These are phyloP conservation scores for Euphrasia confusa DNA, from an alignment of 257 asterid genomes.

Conservation along the genomic window DNA sequence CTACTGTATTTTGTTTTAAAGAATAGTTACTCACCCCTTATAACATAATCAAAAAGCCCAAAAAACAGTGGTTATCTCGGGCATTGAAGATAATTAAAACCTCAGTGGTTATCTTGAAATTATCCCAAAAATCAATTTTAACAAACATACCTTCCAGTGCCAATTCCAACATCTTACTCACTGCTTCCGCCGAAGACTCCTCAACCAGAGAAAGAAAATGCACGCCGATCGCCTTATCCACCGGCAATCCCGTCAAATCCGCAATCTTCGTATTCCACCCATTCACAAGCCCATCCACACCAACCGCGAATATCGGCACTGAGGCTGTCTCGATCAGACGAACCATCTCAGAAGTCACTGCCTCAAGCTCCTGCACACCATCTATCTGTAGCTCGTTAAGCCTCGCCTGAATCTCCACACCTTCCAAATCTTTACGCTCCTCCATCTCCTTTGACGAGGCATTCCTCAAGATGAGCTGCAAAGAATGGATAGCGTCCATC, in stretches of 20 bases:
- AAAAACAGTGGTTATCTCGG: background rate
- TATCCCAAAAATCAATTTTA: background rate
- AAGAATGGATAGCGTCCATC: conserved; percentile 93
- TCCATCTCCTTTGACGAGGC: conserved; percentile 48
- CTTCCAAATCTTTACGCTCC: conserved; percentile 27
- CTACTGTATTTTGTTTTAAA: background rate
- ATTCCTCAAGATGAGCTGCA: conserved; percentile 86
- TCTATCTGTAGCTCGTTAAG: conserved; percentile 74
- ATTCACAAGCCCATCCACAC: conserved; percentile 70
- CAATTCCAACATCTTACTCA: conserved; percentile 62
- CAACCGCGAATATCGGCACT: conserved; percentile 87
- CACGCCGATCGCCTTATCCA: conserved; percentile 72
- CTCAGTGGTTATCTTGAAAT: background rate
- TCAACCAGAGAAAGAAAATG: conserved; percentile 77
- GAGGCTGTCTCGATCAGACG: conserved; percentile 89
- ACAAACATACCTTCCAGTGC: conserved; percentile 60
- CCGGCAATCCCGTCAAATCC: conserved; percentile 71
- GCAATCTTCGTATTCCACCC: conserved; percentile 93
- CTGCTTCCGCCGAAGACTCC: conserved; percentile 69
- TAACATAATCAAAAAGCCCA: background rate
- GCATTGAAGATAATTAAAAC: background rate
- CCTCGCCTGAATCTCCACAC: conserved; percentile 47
- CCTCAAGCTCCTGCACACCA: conserved; percentile 81
- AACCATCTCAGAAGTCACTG: conserved; percentile 88
- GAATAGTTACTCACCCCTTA: background rate